A percentile compares a stretch with the other conserved stretches of the same genome.
Evolutionary conservation across 768 basidiomycete genomes (phyloP).

Genomic region (Galerina sulciceps): DNA sequence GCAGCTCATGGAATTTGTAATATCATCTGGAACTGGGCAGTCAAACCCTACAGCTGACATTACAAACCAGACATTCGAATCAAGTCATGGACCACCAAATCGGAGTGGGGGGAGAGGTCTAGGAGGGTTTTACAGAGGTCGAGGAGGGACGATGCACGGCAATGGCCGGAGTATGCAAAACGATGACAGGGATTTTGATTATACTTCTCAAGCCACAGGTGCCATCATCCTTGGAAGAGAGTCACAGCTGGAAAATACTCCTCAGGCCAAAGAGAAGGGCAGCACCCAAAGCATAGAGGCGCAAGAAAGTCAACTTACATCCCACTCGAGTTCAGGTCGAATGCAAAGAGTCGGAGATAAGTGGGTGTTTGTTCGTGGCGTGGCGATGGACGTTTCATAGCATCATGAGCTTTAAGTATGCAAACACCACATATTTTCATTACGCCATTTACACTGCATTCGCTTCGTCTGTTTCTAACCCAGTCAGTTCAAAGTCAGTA

Average conservation of each 20-base stretch:
- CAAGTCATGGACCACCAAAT: conserved; percentile 14
- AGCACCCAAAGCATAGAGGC: conserved; percentile 16
- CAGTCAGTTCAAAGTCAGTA: conserved; percentile 52
- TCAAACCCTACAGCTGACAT: conserved; percentile 1
- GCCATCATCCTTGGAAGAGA: conserved; percentile 64
- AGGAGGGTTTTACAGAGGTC: conserved; percentile 39
- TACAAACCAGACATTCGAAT: background rate
- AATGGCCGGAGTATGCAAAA: conserved; percentile 49
- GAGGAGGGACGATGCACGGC: conserved; percentile 48
- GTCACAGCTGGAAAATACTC: background rate
- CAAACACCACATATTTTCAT: conserved; percentile 23
- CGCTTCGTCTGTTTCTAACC: conserved; percentile 43
- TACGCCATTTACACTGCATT: conserved; percentile 40
- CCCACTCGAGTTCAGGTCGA: conserved; percentile 37
- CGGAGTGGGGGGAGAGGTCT: conserved; percentile 38
- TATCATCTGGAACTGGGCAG: conserved; percentile 37
- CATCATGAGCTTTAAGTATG: conserved; percentile 13
- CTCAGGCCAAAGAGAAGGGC: conserved; percentile 3
- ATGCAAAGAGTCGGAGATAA: conserved; percentile 77
- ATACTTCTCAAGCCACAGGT: conserved; percentile 47
- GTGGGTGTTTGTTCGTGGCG: conserved; percentile 69
- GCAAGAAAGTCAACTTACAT: conserved; percentile 4
- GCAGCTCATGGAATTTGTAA: conserved; percentile 76
- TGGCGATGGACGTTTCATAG: conserved; percentile 33
- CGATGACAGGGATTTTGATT: conserved; percentile 33